Conservation (phyloP, 2,329 filamentous ascomycete species). For the Fusarium graminum region DNA sequence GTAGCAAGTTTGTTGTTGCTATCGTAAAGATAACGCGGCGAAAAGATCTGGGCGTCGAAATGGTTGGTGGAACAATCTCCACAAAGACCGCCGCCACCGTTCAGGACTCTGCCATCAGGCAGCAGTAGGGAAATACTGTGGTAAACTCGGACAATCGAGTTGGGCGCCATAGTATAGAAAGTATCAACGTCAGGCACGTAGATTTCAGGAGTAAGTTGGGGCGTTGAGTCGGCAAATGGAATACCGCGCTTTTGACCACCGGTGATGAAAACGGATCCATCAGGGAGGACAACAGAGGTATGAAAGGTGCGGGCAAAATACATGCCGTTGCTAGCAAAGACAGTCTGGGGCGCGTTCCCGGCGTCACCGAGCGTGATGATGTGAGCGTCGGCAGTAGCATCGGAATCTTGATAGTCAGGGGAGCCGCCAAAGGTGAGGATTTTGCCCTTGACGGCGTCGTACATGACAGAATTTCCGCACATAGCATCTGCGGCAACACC, state of each 20-base stretch:
- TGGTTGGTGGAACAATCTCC: conserved; percentile 22
- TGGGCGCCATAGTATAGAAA: conserved; percentile 23
- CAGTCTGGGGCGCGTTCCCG: not conserved
- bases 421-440: conserved; percentile 67
- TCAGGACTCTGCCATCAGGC: conserved; percentile 26
- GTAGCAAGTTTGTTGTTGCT: conserved; percentile 4
- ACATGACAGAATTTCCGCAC: conserved; percentile 70
- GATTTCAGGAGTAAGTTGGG: conserved; percentile 24
- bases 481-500: conserved; percentile 62
- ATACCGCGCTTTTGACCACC: conserved; percentile 54
- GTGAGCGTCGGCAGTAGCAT: conserved; percentile 60
- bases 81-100: conserved; percentile 29
- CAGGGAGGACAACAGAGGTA: conserved; percentile 62
- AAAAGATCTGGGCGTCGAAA: conserved; percentile 40
- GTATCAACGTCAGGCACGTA: conserved; percentile 21
- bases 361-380: conserved; percentile 61
- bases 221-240: conserved; percentile 24
- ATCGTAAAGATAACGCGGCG: conserved; percentile 27
- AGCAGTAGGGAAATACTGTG: conserved; percentile 26
- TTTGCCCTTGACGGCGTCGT: conserved; percentile 68
- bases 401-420: conserved; percentile 59
- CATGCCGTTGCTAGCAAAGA: conserved; percentile 18
- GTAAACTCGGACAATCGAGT: conserved; percentile 26
- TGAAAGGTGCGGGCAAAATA: conserved; percentile 56
- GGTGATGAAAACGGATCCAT: conserved; percentile 61